Conservation (phyloP, 176 grass and related monocot species). For the Aegilops bicornis region DNA sequence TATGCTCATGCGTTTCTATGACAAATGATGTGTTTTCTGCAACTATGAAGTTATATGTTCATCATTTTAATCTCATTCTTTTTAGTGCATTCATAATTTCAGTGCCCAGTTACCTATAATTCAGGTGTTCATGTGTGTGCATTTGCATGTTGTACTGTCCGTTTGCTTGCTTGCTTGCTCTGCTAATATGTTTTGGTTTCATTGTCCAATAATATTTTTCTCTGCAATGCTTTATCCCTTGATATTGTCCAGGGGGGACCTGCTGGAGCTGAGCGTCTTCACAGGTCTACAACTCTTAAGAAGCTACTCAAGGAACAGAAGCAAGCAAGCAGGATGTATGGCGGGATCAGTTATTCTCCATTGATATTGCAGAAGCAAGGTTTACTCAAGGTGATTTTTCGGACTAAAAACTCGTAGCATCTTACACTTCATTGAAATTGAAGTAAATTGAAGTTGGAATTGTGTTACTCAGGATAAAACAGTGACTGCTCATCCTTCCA, state of each 20-base stretch:
- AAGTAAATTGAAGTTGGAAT: constrained; percentile 25
- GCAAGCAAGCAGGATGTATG: constrained; percentile 66
- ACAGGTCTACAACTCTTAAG: constrained; percentile 63
- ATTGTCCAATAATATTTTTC: neutral
- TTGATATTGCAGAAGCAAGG: constrained; percentile 71
- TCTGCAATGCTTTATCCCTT: constrained; percentile 8
- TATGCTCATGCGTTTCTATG: neutral
- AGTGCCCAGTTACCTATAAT: constrained; percentile 4
- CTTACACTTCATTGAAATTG: constrained; percentile 11
- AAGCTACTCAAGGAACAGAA: constrained; percentile 75
- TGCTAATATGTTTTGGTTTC: neutral
- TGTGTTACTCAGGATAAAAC: constrained; percentile 51
- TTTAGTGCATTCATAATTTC: neutral
- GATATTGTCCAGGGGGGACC: constrained; percentile 52
- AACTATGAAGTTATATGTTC: neutral
- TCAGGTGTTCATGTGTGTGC: neutral
- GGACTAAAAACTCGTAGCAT: neutral
- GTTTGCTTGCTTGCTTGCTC: neutral
- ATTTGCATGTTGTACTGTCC: neutral
- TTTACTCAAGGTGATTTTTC: constrained; percentile 75
- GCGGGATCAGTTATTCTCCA: constrained; percentile 64
- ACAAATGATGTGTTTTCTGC: too few relatives aligned
- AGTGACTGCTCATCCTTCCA: constrained; percentile 53
- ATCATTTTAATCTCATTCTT: neutral
- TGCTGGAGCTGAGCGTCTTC: constrained; percentile 59